A percentile compares a stretch with the other conserved stretches of the same genome.
These are phyloP conservation scores for Colletotrichum graminicola DNA, from an alignment of 2,329 filamentous ascomycete genomes.

Conservation along the genomic window DNA sequence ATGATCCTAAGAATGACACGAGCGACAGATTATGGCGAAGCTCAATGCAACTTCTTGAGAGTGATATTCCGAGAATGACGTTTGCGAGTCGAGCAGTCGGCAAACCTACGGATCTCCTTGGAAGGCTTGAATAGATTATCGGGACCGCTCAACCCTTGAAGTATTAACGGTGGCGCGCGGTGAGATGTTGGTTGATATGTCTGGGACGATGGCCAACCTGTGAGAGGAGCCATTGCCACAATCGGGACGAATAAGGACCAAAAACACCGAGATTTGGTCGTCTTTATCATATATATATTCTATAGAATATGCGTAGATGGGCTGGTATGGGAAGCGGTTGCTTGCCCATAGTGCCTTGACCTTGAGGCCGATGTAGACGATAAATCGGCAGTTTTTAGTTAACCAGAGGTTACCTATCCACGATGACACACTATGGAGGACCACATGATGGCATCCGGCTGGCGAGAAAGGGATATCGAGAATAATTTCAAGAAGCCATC, in stretches of 20 bases:
- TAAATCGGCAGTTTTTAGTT: neutral
- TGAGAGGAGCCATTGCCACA: neutral
- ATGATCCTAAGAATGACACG: slow-evolving; percentile 14
- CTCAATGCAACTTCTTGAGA: slow-evolving; percentile 29
- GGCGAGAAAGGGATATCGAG: neutral
- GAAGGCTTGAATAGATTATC: neutral
- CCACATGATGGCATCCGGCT: neutral
- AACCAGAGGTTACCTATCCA: neutral
- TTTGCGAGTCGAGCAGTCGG: neutral
- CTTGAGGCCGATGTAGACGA: neutral
- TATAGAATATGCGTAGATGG: neutral
- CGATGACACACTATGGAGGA: too few relatives aligned
- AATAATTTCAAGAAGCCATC: neutral
- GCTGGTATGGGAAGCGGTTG: neutral
- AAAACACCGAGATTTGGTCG: neutral
- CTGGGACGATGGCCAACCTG: neutral
- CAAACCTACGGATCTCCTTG: neutral
- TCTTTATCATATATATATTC: too few relatives aligned
- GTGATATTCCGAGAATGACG: neutral
- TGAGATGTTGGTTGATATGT: neutral
- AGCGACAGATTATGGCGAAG: slow-evolving; percentile 50
- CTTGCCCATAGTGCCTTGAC: neutral
- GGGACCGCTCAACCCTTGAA: too few relatives aligned
- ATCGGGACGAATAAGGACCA: neutral
- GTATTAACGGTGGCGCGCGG: neutral